Evolutionary conservation across 2,329 filamentous ascomycete genomes (phyloP).

Genomic region (Fusarium devonianum): DNA sequence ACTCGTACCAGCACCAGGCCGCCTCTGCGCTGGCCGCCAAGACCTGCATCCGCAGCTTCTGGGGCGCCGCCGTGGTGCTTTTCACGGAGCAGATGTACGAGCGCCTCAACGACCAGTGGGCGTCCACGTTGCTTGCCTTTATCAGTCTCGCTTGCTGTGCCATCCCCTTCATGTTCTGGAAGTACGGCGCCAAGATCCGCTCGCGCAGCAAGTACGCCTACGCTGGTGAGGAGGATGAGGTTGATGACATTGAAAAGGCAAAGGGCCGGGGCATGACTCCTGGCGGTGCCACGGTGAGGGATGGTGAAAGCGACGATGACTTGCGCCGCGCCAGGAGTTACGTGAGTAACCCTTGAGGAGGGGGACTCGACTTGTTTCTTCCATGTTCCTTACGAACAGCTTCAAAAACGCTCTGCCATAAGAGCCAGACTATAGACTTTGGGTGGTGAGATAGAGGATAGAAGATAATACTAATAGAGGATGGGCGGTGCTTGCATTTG

Average conservation of each 20-base stretch:
- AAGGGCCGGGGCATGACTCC: conserved; percentile 33
- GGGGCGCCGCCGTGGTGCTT: conserved; percentile 78
- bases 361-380: background rate
- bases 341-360: conserved; percentile 53
- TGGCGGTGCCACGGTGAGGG: conserved; percentile 38
- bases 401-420: no score
- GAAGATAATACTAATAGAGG: conserved; percentile 13
- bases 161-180: conserved; percentile 86
- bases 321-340: conserved; percentile 55
- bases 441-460: background rate
- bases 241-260: conserved; percentile 50
- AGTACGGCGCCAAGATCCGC: conserved; percentile 75
- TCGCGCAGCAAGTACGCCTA: conserved; percentile 77
- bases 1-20: conserved; percentile 73
- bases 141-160: conserved; percentile 78
- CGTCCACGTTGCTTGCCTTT: conserved; percentile 74
- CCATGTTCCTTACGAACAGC: conserved; percentile 2
- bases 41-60: conserved; percentile 80
- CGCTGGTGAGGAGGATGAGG: conserved; percentile 57
- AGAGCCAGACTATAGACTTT: conserved; percentile 9
- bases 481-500: conserved; percentile 15
- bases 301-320: conserved; percentile 48
- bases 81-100: conserved; percentile 85
- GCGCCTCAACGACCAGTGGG: conserved; percentile 78
- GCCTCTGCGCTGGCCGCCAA: conserved; percentile 83